Conservation (phyloP, 2,329 filamentous ascomycete genomes). For the Arthrocladium fulminans region DNA sequence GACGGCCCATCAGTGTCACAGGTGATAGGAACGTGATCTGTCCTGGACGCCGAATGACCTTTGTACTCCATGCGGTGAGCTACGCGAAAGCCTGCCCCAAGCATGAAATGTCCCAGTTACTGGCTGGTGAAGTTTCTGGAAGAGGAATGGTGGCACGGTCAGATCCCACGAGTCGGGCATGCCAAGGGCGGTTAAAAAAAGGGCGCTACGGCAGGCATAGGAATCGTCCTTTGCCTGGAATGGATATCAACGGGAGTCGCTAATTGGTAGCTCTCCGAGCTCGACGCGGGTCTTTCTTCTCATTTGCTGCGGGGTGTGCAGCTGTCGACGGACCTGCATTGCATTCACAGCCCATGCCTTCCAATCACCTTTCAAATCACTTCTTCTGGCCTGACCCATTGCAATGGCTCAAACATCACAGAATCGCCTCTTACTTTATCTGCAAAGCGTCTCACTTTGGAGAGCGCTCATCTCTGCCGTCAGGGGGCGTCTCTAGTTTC, state of each 20-base stretch:
- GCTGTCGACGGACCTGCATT: background rate
- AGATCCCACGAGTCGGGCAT: background rate
- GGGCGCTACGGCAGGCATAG: background rate
- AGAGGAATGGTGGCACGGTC: background rate
- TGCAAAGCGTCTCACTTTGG: background rate
- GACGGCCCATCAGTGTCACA: background rate
- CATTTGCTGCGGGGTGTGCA: constrained; percentile 8
- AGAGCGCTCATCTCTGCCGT: constrained; percentile 8
- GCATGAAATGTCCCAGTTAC: background rate
- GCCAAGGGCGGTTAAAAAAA: constrained; percentile 7
- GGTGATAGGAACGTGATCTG: background rate
- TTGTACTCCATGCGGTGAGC: background rate
- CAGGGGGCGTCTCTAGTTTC: constrained; percentile 20
- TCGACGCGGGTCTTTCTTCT: background rate
- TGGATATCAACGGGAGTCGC: background rate
- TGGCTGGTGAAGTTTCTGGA: background rate
- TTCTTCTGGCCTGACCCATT: background rate
- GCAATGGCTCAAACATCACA: constrained; percentile 1
- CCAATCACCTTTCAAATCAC: constrained; percentile 6
- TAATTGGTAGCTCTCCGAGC: background rate
- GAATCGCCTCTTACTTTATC: constrained; percentile 9
- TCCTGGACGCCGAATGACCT: background rate
- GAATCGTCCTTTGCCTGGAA: background rate
- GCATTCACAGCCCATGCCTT: constrained; percentile 1
- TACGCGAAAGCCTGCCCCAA: no score